Base-by-base conservation (phyloP, 73 alveolate species). In the Tetrahymena thermophila region DNA sequence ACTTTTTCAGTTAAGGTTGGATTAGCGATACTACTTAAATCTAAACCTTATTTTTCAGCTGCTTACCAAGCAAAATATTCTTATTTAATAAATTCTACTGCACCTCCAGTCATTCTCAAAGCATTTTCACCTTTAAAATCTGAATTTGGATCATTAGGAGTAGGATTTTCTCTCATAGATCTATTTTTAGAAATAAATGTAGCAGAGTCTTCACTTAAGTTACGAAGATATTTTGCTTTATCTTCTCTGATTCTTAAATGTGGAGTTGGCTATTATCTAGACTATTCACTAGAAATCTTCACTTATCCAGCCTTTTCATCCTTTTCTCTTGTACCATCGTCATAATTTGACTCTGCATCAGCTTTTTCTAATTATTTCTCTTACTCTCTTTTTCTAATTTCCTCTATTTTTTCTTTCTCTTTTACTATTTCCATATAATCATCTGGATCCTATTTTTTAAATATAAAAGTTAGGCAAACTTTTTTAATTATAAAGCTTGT, bases 1-100 rank as follows among this genome's bases (percentile, higher is more conserved):
- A 97, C 95, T 34, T 97, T 94, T 93, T 97, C 99, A 3, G 98
- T 98, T 57, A 97, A 96, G 85, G 99, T 96, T 28, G 99, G 99
- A 97, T 97, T 94, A 17, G 99, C 98, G 19, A 98, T 97, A 57
- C 95, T 96, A 95, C 97, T 98, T 34, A 97, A 84, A 94, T 97
- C 98, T 14, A 97, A 94, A 56, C 97, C 97, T 21, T 97, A 97
- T 31, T 95, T 85, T 95, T 95, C 96, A 35, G 96, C 96, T 50
- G 98, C 98, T 21, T 97, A 97, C 94, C 96, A 93, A 16, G 96
- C 96, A 93, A 98, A 96, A 34, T 96, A 97, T 50, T 98, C 99
- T 83, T 97, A 93, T 43, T 97, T 96, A 96, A 96, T 94, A 94
- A 96, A 89, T 34, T 95, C 94, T 35, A 96, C 37, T 93, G 94